Conservation (phyloP, 1,284 basidiomycete genomes). For the Trichosporon coremiiforme region DNA sequence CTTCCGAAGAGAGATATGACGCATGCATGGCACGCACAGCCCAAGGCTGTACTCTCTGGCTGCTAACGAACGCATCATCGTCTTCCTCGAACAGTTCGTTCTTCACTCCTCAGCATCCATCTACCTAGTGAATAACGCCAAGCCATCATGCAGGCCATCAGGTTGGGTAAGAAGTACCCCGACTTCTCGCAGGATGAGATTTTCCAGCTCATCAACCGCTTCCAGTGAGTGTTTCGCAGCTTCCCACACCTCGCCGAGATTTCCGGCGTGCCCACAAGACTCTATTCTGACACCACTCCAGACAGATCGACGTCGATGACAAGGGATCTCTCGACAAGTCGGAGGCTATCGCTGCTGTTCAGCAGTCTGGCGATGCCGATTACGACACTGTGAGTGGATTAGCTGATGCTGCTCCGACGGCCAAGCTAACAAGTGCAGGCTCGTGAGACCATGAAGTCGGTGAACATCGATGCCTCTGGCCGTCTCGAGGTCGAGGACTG, state of each 20-base stretch:
- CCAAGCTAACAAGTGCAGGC: conserved; percentile 39
- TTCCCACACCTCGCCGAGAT: conserved; percentile 25
- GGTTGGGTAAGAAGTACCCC: conserved; percentile 90
- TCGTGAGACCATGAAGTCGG: conserved; percentile 82
- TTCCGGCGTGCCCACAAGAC: background rate
- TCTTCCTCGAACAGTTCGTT: conserved; percentile 4
- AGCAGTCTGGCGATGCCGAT: conserved; percentile 74
- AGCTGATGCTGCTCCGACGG: conserved; percentile 35
- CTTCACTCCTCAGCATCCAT: background rate
- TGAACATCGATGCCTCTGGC: conserved; percentile 90
- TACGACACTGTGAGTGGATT: conserved; percentile 75
- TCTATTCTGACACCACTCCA: conserved; percentile 48
- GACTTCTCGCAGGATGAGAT: conserved; percentile 89
- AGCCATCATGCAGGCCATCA: conserved; percentile 55
- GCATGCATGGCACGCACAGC: conserved; percentile 13
- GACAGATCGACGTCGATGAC: conserved; percentile 78
- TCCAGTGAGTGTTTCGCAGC: conserved; percentile 70
- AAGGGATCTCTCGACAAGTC: conserved; percentile 84
- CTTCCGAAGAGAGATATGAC: conserved; percentile 11
- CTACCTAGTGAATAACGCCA: background rate
- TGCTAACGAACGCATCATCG: conserved; percentile 6
- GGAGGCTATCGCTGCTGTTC: conserved; percentile 72
- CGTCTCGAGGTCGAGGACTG: conserved; percentile 97
- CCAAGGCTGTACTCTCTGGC: background rate
- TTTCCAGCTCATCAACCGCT: conserved; percentile 85